Percentiles rank a stretch among this genome's conserved stretches.
Evolutionary conservation across 257 asterid genomes (phyloP).

Genomic region (Solanum raphanifolium): DNA sequence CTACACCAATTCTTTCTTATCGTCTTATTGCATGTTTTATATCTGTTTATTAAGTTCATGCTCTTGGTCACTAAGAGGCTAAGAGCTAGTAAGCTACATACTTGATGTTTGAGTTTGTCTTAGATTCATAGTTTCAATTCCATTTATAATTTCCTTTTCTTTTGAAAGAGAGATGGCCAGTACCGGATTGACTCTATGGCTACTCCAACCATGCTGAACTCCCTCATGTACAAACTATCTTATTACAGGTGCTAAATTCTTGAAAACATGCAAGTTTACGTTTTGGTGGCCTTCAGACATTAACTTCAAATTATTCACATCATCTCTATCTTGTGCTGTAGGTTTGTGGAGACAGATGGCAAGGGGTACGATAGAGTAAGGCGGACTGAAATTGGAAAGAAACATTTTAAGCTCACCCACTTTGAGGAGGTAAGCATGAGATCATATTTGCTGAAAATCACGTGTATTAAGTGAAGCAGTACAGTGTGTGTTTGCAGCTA

Average conservation of each 20-base stretch:
- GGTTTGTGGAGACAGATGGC: conserved; percentile 97
- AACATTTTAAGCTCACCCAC: conserved; percentile 79
- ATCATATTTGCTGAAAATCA: not conserved
- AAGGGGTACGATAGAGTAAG: conserved; percentile 92
- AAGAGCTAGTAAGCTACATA: not conserved
- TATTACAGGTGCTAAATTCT: conserved; percentile 65
- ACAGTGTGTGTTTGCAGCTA: not conserved
- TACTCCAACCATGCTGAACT: conserved; percentile 94
- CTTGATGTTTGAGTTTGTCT: not conserved
- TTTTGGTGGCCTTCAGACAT: not conserved
- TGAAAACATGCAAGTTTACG: not conserved
- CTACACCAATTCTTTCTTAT: not conserved
- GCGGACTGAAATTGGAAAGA: conserved; percentile 94
- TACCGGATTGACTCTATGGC: conserved; percentile 95
- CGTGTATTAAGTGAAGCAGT: not conserved
- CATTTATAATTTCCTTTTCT: not conserved
- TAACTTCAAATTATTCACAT: not conserved
- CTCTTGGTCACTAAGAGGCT: not conserved
- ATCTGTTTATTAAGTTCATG: not conserved
- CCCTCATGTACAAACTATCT: conserved; percentile 96
- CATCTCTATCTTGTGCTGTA: conserved; percentile 19
- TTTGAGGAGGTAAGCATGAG: conserved; percentile 73
- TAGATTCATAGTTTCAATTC: not conserved
- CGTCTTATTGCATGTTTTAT: not conserved
- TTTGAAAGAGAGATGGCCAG: conserved; percentile 92